Evolutionary conservation across 169 alveolate species (phyloP), one percentile per base, ranked within the genome.

Genomic region (Plasmodium gonderi): DNA sequence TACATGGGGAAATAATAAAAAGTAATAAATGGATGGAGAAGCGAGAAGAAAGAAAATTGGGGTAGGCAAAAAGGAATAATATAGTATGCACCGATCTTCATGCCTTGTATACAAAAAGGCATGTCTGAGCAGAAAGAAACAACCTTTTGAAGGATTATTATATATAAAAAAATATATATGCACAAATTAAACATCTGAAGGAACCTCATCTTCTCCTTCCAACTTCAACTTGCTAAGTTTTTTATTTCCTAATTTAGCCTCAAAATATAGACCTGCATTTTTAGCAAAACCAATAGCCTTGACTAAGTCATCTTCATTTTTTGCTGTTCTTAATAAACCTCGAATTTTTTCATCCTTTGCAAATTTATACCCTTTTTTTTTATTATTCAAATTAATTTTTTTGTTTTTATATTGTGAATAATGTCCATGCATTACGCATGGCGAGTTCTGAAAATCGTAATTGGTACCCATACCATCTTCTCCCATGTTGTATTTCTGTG

Each of bases 181-280:
- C 51, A 49, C n/a, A 49, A 79, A 29, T 49, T 17, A 26, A 79
- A 79, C 64, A 54, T 20, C 33, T 26, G 45, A 51, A 14, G 47
- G 12, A 17, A 40, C 49, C 33, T 38, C 76, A 14, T 23, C 60
- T 51, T 76, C 65, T 33, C 42, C 81, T 33, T 26, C 81, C 1
- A 64, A 31, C 67, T 85, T 85, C 79, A 85, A 65, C 68, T 75
- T 85, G 45, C 33, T 74, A 60, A 85, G 45, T 23, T 85, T 85
- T 44, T 85, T 85, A 78, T 78, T 49, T 29, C 92, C 92, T 45
- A 85, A 85, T 33, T 31, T 75, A n/a, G 87, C 92, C 67, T 85
- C 92, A 76, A 85, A 85, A 54, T 85, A 51, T 12, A 85, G 87
- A 23, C 92, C 92, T n/a, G 92, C 92, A n/a, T 51, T 36, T n/a